These are phyloP conservation scores for Paraphaeosphaeria sporulosa DNA, from an alignment of 2,329 filamentous ascomycete species.

Conservation along the genomic window DNA sequence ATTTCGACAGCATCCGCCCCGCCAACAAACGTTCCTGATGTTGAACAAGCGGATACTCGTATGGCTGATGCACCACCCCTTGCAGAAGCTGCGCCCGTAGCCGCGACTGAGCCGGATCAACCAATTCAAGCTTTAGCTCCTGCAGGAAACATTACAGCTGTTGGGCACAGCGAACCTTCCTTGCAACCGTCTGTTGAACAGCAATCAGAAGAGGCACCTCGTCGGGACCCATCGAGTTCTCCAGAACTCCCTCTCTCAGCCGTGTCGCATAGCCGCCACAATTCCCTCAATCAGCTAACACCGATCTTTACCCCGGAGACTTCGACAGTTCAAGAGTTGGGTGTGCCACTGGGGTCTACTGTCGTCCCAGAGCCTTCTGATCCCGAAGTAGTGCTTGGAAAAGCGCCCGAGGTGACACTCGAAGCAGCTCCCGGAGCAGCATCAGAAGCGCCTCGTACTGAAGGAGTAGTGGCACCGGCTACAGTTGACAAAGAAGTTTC, in stretches of 20 bases:
- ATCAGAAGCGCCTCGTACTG: not conserved
- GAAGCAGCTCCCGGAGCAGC: too few species aligned
- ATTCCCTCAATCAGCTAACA: slow-evolving; percentile 1
- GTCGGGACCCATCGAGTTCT: not conserved
- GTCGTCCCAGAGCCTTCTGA: not conserved
- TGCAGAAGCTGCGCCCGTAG: slow-evolving; percentile 14
- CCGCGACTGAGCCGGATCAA: slow-evolving; percentile 7
- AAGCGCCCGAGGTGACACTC: too few species aligned
- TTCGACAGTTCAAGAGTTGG: not conserved
- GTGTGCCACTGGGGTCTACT: not conserved
- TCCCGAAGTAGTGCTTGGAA: not conserved
- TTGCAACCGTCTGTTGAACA: not conserved
- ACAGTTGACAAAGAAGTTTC: not conserved
- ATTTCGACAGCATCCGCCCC: slow-evolving; percentile 34
- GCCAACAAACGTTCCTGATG: slow-evolving; percentile 21
- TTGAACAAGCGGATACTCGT: slow-evolving; percentile 14
- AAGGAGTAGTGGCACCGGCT: not conserved
- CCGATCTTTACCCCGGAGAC: not conserved
- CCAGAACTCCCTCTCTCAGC: not conserved
- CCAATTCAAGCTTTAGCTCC: not conserved
- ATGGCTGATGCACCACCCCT: not conserved
- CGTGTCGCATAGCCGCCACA: slow-evolving; percentile 3
- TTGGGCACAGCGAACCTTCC: not conserved
- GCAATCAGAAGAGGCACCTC: not conserved
- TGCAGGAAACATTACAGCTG: not conserved